Percentiles rank a stretch among this genome's conserved stretches.
Conservation (phyloP, 2,329 filamentous ascomycete species). For the Clonostachys byssicola region DNA sequence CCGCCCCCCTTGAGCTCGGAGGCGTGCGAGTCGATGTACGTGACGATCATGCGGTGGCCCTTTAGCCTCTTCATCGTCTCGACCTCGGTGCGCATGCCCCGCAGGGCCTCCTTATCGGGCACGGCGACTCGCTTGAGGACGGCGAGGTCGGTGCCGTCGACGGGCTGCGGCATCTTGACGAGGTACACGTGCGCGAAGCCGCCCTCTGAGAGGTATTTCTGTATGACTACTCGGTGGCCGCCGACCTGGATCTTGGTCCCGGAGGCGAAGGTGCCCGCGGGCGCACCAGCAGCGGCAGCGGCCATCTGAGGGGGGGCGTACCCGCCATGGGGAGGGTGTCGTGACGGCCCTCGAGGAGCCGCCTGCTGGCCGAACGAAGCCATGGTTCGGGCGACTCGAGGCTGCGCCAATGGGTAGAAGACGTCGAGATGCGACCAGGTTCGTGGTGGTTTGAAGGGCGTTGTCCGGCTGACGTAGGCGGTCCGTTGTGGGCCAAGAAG, state of each 20-base stretch:
- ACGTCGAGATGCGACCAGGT: too few relatives aligned
- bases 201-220: conserved; percentile 96
- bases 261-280: conserved; percentile 84
- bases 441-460: too few relatives aligned
- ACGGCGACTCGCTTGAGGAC: conserved; percentile 95
- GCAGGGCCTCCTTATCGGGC: conserved; percentile 89
- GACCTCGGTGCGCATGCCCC: conserved; percentile 96
- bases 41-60: conserved; percentile 93
- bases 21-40: conserved; percentile 96
- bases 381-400: conserved; percentile 12
- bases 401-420: too few relatives aligned
- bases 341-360: conserved; percentile 14
- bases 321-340: conserved; percentile 31
- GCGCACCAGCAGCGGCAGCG: conserved; percentile 36
- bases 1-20: conserved; percentile 89
- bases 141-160: conserved; percentile 75
- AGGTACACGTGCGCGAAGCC: conserved; percentile 98
- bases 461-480: too few relatives aligned
- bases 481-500: too few relatives aligned
- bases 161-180: conserved; percentile 74
- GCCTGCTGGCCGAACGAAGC: conserved; percentile 29
- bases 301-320: conserved; percentile 23
- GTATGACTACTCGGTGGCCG: conserved; percentile 85
- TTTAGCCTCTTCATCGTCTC: conserved; percentile 99
- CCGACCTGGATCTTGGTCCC: conserved; percentile 98